Conservation (phyloP, 257 asterid genomes). For the Solanum verrucosum region DNA sequence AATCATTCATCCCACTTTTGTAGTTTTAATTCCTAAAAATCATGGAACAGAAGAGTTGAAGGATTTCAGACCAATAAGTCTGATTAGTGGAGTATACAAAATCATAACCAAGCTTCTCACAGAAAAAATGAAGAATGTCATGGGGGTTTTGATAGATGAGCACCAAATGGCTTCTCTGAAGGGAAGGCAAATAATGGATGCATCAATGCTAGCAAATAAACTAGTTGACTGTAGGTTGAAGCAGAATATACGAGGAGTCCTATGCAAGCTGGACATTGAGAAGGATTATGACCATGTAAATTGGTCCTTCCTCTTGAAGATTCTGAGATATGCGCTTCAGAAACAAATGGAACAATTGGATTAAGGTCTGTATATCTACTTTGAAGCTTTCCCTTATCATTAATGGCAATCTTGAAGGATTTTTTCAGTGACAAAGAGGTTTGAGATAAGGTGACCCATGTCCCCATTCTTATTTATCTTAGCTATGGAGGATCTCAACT, state of each 20-base stretch:
- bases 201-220: background rate
- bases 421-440: too few species aligned
- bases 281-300: background rate
- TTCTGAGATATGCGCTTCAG: background rate
- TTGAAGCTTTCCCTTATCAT: background rate
- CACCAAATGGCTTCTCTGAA: background rate
- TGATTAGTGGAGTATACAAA: background rate
- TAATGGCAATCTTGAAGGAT: background rate
- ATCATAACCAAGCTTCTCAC: background rate
- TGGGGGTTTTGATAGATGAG: background rate
- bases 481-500: background rate
- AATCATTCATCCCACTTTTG: background rate
- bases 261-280: background rate
- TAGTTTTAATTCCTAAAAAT: background rate
- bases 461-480: background rate
- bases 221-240: background rate
- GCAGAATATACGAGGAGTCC: background rate
- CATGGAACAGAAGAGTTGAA: background rate
- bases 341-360: background rate
- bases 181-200: background rate
- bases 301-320: background rate
- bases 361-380: background rate
- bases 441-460: background rate
- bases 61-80: background rate
- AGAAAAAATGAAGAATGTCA: too few species aligned